These are phyloP conservation scores for Parachaetomium inaequale DNA, from an alignment of 495 filamentous ascomycete genomes.

Conservation along the genomic window DNA sequence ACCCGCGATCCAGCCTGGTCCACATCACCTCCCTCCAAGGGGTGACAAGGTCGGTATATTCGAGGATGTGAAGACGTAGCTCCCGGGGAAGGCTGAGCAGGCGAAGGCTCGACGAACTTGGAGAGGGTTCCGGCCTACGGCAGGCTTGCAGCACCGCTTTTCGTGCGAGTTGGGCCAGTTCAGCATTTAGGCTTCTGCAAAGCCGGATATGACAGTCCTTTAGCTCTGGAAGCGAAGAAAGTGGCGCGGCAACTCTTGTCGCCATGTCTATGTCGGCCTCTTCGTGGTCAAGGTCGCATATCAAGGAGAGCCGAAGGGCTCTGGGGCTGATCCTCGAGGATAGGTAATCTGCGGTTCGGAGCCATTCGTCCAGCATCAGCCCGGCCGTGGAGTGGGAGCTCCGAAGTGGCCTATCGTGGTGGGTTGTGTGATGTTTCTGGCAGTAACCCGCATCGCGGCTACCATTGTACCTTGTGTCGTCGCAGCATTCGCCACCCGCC, in stretches of 20 bases:
- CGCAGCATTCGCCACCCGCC: neutral
- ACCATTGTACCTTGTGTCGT: neutral
- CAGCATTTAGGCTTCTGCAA: neutral
- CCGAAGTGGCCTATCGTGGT: constrained; percentile 2
- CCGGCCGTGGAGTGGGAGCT: neutral
- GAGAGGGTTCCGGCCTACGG: neutral
- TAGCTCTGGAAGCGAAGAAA: constrained; percentile 1
- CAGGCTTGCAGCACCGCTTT: constrained; percentile 2
- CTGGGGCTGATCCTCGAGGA: neutral
- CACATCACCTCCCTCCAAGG: constrained; percentile 7
- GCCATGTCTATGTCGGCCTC: neutral
- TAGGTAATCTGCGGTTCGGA: neutral
- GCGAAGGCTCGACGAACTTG: neutral
- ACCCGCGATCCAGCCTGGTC: neutral
- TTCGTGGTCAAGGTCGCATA: neutral
- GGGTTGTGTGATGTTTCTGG: neutral
- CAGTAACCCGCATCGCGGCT: neutral
- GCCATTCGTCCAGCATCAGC: constrained; percentile 2
- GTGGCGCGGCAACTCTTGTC: neutral
- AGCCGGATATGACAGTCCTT: neutral
- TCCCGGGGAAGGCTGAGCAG: neutral
- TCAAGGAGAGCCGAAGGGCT: neutral
- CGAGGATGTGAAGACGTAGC: neutral
- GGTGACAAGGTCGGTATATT: constrained; percentile 5
- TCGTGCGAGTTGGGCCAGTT: constrained; percentile 3